Conservation (phyloP, 805 yeast genomes). For the Wickerhamomyces strasburgensis region DNA sequence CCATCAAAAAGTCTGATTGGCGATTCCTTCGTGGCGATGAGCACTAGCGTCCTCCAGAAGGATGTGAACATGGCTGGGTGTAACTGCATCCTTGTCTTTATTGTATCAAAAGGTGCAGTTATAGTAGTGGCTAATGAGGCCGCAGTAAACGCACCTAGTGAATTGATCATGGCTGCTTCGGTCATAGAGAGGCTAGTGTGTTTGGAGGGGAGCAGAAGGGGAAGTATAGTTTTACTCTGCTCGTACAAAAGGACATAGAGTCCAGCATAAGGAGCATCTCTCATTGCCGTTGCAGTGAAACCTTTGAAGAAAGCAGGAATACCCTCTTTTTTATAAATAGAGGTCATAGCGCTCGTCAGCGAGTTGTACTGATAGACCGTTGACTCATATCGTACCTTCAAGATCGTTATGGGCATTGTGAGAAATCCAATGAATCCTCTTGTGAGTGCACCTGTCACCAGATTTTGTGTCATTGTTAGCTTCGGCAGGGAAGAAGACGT, state of each 20-base stretch:
- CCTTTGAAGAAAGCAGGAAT: slow-evolving; percentile 78
- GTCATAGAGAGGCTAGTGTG: slow-evolving; percentile 25
- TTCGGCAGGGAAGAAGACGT: slow-evolving; percentile 56
- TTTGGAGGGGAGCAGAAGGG: slow-evolving; percentile 27
- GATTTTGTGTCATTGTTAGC: slow-evolving; percentile 62
- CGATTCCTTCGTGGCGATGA: slow-evolving; percentile 42
- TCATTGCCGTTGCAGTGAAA: slow-evolving; percentile 74
- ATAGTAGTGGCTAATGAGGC: slow-evolving; percentile 77
- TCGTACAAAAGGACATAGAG: slow-evolving; percentile 84
- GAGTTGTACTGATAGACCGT: slow-evolving; percentile 66
- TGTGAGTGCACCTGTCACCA: slow-evolving; percentile 71
- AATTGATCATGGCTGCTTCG: slow-evolving; percentile 56
- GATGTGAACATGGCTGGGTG: slow-evolving; percentile 43
- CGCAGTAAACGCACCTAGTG: slow-evolving; percentile 71
- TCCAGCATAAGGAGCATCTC: slow-evolving; percentile 98
- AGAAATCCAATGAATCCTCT: slow-evolving; percentile 78
- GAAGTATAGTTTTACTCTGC: slow-evolving; percentile 54
- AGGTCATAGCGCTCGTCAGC: slow-evolving; percentile 51
- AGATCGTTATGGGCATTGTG: slow-evolving; percentile 91
- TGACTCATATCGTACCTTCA: slow-evolving; percentile 88
- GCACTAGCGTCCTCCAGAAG: slow-evolving; percentile 34
- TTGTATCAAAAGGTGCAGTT: slow-evolving; percentile 93
- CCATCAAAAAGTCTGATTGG: slow-evolving; percentile 71
- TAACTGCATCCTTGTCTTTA: slow-evolving; percentile 87
- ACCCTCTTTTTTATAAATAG: slow-evolving; percentile 51